Conservation (phyloP, 441 rosid species). For the Pelargonium hybrid region DNA sequence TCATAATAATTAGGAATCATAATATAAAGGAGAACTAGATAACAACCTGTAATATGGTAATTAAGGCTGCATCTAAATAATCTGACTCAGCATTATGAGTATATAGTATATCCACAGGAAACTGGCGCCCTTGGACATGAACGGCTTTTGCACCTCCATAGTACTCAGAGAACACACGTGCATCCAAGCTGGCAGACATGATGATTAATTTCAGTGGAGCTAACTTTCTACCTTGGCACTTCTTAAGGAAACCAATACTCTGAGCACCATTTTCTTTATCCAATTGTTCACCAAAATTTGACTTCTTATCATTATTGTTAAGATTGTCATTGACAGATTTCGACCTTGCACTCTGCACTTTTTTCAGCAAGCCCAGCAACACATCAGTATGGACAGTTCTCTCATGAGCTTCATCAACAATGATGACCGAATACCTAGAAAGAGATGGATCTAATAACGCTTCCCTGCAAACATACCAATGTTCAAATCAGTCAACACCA, state of each 20-base stretch:
- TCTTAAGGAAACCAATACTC: slow-evolving; percentile 29
- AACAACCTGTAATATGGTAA: slow-evolving; percentile 78
- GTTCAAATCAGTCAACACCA: slow-evolving; percentile 11
- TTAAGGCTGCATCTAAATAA: slow-evolving; percentile 64
- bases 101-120: slow-evolving; percentile 67
- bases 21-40: not conserved
- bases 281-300: slow-evolving; percentile 16
- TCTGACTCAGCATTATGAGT: slow-evolving; percentile 60
- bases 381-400: slow-evolving; percentile 93
- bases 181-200: slow-evolving; percentile 98
- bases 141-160: slow-evolving; percentile 73
- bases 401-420: slow-evolving; percentile 93
- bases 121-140: slow-evolving; percentile 77
- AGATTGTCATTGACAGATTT: slow-evolving; percentile 23
- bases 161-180: slow-evolving; percentile 68
- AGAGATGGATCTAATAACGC: slow-evolving; percentile 74
- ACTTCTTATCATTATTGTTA: slow-evolving; percentile 23
- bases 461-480: slow-evolving; percentile 42
- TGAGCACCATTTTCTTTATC: slow-evolving; percentile 30
- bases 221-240: slow-evolving; percentile 33
- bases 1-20: too few species aligned
- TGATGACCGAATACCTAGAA: slow-evolving; percentile 66
- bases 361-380: slow-evolving; percentile 72
- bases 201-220: slow-evolving; percentile 69
- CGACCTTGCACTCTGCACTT: slow-evolving; percentile 47